These are phyloP conservation scores for Skeletonema grethae DNA, from an alignment of 108 stramenopile species.

Conservation along the genomic window DNA sequence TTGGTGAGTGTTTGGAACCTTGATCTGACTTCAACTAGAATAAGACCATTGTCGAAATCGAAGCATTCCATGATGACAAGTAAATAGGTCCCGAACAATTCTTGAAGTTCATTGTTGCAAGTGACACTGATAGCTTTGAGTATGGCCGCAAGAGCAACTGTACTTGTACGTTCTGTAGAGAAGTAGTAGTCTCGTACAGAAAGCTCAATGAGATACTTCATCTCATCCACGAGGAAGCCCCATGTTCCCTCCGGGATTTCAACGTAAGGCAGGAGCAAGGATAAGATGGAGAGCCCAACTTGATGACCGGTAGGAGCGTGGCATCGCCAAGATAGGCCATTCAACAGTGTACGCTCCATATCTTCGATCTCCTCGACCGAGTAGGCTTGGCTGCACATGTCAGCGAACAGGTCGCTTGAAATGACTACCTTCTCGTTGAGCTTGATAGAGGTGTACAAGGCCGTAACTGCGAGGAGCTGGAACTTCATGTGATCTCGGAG, in stretches of 20 bases:
- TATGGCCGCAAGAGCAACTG: slow-evolving; percentile 37
- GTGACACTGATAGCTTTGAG: slow-evolving; percentile 29
- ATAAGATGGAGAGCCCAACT: slow-evolving; percentile 26
- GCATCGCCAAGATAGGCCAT: slow-evolving; percentile 43
- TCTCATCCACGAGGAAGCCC: slow-evolving; percentile 27
- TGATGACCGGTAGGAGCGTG: slow-evolving; percentile 37
- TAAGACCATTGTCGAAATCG: too few relatives aligned
- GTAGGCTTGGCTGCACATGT: slow-evolving; percentile 54
- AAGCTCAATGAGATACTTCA: slow-evolving; percentile 35
- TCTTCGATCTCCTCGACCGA: slow-evolving; percentile 50
- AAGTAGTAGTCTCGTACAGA: slow-evolving; percentile 32
- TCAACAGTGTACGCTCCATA: slow-evolving; percentile 53
- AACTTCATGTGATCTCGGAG: slow-evolving; percentile 43
- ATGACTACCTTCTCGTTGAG: slow-evolving; percentile 55
- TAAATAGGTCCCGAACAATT: too few relatives aligned
- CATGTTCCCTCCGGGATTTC: background rate
- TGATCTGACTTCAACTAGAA: too few relatives aligned
- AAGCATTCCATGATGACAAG: too few relatives aligned
- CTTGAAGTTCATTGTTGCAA: background rate
- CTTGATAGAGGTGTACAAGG: slow-evolving; percentile 60
- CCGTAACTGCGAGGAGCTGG: slow-evolving; percentile 56
- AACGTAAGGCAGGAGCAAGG: slow-evolving; percentile 8
- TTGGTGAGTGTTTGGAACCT: too few relatives aligned
- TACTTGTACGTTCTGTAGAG: slow-evolving; percentile 20
- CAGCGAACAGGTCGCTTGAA: slow-evolving; percentile 48